Evolutionary conservation across 2,329 filamentous ascomycete genomes (phyloP).

Genomic region (Didymella glomerata): DNA sequence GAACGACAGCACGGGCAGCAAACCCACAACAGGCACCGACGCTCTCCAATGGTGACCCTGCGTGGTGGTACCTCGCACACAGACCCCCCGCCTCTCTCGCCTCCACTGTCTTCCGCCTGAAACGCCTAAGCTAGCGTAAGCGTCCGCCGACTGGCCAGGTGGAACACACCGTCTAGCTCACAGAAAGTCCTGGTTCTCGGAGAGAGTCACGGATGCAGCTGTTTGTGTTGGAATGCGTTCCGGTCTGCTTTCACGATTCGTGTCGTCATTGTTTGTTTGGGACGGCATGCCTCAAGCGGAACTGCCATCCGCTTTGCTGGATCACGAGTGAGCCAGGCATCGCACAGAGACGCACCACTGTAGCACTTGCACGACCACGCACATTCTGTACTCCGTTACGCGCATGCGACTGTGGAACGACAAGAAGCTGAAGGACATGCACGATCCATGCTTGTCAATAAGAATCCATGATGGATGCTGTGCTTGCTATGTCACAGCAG

Average conservation of each 20-base stretch:
- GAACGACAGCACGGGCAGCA: slow-evolving; percentile 11
- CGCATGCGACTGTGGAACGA: slow-evolving; percentile 37
- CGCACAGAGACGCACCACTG: slow-evolving; percentile 18
- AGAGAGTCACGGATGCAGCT: not conserved
- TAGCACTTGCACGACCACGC: slow-evolving; percentile 26
- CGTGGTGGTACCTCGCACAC: slow-evolving; percentile 26
- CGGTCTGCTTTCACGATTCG: not conserved
- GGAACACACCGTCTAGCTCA: slow-evolving; percentile 36
- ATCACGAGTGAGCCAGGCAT: slow-evolving; percentile 23
- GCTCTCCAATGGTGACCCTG: slow-evolving; percentile 28
- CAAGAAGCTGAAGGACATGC: slow-evolving; percentile 28
- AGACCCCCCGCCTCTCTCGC: slow-evolving; percentile 25
- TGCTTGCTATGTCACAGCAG: slow-evolving; percentile 34
- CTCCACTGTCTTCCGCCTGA: slow-evolving; percentile 23
- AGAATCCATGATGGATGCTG: slow-evolving; percentile 17
- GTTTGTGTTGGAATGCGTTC: slow-evolving; percentile 1
- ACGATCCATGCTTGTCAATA: slow-evolving; percentile 27
- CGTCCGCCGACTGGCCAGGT: slow-evolving; percentile 8
- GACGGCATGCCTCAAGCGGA: slow-evolving; percentile 23
- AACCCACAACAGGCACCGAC: slow-evolving; percentile 11
- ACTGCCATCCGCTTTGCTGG: slow-evolving; percentile 22
- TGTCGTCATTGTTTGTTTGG: slow-evolving; percentile 20
- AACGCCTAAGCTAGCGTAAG: not conserved
- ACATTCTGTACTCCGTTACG: slow-evolving; percentile 31
- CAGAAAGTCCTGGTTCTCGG: not conserved